Evolutionary conservation across 2,329 filamentous ascomycete species (phyloP).

Genomic region (Harringtonia lauricola): DNA sequence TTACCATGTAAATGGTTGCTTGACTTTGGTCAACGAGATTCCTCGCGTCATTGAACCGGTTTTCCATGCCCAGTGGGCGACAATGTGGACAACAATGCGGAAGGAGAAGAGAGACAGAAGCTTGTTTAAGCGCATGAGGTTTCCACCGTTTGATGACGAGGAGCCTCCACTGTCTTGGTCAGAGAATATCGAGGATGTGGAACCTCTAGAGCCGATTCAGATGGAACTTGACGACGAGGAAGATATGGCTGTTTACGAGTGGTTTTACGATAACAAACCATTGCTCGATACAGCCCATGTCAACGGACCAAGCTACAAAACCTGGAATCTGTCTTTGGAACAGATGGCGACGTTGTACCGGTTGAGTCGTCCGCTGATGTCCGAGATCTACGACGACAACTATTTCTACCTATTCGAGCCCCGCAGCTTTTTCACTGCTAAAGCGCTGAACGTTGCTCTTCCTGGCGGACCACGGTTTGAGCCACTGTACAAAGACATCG

Average conservation of each 20-base stretch:
- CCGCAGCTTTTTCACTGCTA: slow-evolving; percentile 89
- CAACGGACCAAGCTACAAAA: slow-evolving; percentile 93
- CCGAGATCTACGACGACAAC: slow-evolving; percentile 88
- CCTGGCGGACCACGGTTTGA: slow-evolving; percentile 97
- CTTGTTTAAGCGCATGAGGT: slow-evolving; percentile 98
- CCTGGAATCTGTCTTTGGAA: slow-evolving; percentile 82
- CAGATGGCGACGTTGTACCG: slow-evolving; percentile 96
- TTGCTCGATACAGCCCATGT: slow-evolving; percentile 86
- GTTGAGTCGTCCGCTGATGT: slow-evolving; percentile 79
- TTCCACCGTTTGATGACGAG: slow-evolving; percentile 96
- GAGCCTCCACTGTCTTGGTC: slow-evolving; percentile 96
- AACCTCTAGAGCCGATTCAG: slow-evolving; percentile 93
- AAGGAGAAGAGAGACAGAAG: slow-evolving; percentile 93
- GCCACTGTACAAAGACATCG: slow-evolving; percentile 94
- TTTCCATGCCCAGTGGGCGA: slow-evolving; percentile 97
- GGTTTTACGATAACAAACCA: slow-evolving; percentile 94
- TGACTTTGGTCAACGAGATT: slow-evolving; percentile 94
- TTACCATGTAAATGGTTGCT: slow-evolving; percentile 94
- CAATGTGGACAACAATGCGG: slow-evolving; percentile 98
- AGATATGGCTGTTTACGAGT: slow-evolving; percentile 83
- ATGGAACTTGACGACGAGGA: slow-evolving; percentile 95
- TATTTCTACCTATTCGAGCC: slow-evolving; percentile 97
- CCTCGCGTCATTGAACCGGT: slow-evolving; percentile 95
- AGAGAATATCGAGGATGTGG: slow-evolving; percentile 97
- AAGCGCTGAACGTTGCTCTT: slow-evolving; percentile 92